Conservation (phyloP, 805 yeast genomes). For the Saccharomyces kudriavzevii region DNA sequence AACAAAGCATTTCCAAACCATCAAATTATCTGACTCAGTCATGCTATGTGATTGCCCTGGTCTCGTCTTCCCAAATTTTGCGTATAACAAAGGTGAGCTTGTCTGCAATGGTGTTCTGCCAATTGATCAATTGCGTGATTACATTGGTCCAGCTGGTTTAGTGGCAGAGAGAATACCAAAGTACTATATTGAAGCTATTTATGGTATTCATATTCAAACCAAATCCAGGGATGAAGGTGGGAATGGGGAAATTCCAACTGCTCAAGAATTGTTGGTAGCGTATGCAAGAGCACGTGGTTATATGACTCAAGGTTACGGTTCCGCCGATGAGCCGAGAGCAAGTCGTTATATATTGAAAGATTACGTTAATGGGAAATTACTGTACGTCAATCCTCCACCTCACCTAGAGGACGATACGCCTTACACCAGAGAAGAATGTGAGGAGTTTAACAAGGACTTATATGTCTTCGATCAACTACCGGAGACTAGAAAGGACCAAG, state of each 20-base stretch:
- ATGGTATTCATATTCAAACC: conserved; percentile 82
- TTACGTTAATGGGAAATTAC: conserved; percentile 84
- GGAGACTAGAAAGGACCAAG: conserved; percentile 65
- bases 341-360: conserved; percentile 88
- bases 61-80: conserved; percentile 95
- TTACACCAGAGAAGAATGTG: conserved; percentile 42
- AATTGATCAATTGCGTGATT: conserved; percentile 91
- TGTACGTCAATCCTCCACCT: conserved; percentile 88
- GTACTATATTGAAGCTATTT: conserved; percentile 77
- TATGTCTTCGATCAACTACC: conserved; percentile 61
- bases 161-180: conserved; percentile 87
- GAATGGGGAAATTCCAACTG: conserved; percentile 68
- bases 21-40: conserved; percentile 71
- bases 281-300: conserved; percentile 96
- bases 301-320: conserved; percentile 94
- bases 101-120: conserved; percentile 99
- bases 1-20: conserved; percentile 97
- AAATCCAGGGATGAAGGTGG: conserved; percentile 81
- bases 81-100: conserved; percentile 90
- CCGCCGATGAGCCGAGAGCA: conserved; percentile 94
- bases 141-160: conserved; percentile 77
- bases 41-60: conserved; percentile 98
- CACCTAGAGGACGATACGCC: conserved; percentile 48
- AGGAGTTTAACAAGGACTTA: conserved; percentile 65
- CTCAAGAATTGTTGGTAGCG: conserved; percentile 80